phyloP scores from a whole-genome alignment of 2,329 filamentous ascomycete genomes.

The Aspergillus quadrilineatus region DNA sequence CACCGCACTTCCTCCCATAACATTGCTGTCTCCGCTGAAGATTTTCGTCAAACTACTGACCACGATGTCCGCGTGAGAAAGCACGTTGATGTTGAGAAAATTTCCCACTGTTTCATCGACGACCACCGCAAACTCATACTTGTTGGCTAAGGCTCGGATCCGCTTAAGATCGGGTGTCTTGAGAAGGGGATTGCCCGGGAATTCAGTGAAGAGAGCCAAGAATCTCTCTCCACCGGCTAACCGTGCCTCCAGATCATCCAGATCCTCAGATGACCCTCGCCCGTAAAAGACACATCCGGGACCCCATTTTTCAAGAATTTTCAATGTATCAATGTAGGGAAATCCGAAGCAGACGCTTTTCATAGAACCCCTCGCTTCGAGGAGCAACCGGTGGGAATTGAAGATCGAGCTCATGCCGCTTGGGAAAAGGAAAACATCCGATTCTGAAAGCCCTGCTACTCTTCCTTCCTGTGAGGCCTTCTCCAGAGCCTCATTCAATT shows the following conservation, averaged over 20 bases:
- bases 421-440: conserved; percentile 86
- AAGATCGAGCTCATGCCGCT: conserved; percentile 96
- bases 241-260: conserved; percentile 77
- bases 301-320: conserved; percentile 91
- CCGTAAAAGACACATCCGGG: conserved; percentile 88
- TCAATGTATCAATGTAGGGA: conserved; percentile 93
- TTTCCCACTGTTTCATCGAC: conserved; percentile 97
- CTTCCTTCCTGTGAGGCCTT: conserved; percentile 34
- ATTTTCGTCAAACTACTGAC: conserved; percentile 96
- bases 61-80: conserved; percentile 84
- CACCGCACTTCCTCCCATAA: conserved; percentile 82
- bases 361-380: conserved; percentile 61
- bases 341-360: conserved; percentile 95
- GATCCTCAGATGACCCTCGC: conserved; percentile 69
- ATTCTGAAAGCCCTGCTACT: conserved; percentile 65
- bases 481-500: conserved; percentile 61
- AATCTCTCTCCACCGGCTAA: conserved; percentile 72
- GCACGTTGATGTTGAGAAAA: conserved; percentile 91
- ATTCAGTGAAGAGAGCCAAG: conserved; percentile 87
- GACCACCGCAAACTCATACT: conserved; percentile 84
- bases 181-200: conserved; percentile 87
- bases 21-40: conserved; percentile 95
- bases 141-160: conserved; percentile 76
- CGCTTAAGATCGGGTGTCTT: conserved; percentile 78
- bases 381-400: conserved; percentile 74